Evolutionary conservation across 1,284 basidiomycete species (phyloP).

Genomic region (Apiotrichum gamsii): DNA sequence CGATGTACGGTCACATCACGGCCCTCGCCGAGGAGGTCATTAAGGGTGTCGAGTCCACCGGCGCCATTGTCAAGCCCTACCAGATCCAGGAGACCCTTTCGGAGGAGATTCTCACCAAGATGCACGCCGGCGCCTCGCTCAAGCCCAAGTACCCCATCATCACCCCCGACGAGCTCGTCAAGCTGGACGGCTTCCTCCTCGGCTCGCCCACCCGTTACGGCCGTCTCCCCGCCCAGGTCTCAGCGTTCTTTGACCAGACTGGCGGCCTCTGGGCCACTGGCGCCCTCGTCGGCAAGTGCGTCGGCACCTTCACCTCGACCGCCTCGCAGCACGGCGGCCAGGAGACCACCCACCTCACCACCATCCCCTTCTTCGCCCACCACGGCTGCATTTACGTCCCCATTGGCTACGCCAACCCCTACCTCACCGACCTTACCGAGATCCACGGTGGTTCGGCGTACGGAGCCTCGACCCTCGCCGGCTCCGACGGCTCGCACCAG

Average conservation of each 20-base stretch:
- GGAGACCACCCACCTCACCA: slow-evolving; percentile 57
- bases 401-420: slow-evolving; percentile 62
- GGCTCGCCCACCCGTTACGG: slow-evolving; percentile 73
- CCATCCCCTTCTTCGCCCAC: slow-evolving; percentile 68
- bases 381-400: slow-evolving; percentile 62
- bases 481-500: slow-evolving; percentile 56
- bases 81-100: slow-evolving; percentile 76
- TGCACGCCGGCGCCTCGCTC: slow-evolving; percentile 58
- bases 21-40: slow-evolving; percentile 73
- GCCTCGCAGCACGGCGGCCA: slow-evolving; percentile 47
- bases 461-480: slow-evolving; percentile 65
- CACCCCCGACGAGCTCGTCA: slow-evolving; percentile 57
- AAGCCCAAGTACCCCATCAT: slow-evolving; percentile 64
- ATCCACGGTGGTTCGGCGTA: slow-evolving; percentile 63
- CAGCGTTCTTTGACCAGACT: slow-evolving; percentile 62
- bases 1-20: slow-evolving; percentile 16
- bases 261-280: slow-evolving; percentile 66
- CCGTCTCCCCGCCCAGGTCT: slow-evolving; percentile 50
- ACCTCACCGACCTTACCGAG: slow-evolving; percentile 58
- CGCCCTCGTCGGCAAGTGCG: slow-evolving; percentile 71
- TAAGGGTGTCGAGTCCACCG: slow-evolving; percentile 62
- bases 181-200: slow-evolving; percentile 54
- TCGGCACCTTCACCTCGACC: slow-evolving; percentile 34
- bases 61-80: slow-evolving; percentile 66
- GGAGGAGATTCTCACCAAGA: slow-evolving; percentile 65